Percentiles rank a stretch among this genome's conserved stretches.
phyloP scores from a whole-genome alignment of 768 basidiomycete species.

The Mycena sanguinolenta region DNA sequence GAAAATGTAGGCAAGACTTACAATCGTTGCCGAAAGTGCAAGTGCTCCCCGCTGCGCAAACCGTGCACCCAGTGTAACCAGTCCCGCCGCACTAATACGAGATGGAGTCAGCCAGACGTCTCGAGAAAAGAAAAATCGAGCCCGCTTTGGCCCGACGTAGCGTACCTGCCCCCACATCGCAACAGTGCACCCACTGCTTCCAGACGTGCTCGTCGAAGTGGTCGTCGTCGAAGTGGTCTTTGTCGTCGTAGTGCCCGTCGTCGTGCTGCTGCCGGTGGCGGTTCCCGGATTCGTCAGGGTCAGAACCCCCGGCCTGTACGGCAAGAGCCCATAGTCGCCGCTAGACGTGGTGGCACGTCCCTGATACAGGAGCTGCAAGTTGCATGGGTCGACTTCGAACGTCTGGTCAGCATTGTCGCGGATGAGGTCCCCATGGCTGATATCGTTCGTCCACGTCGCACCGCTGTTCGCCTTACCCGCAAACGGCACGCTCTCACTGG shows the following conservation, averaged over 20 bases:
- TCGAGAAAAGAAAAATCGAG: no score
- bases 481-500: constrained; percentile 29
- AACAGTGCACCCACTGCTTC: no score
- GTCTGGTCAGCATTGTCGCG: constrained; percentile 34
- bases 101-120: no score
- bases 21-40: no score
- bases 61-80: no score
- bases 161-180: no score
- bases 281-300: constrained; percentile 17
- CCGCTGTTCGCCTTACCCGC: constrained; percentile 36
- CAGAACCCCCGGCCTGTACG: constrained; percentile 32
- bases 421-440: constrained; percentile 36
- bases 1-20: no score
- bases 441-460: constrained; percentile 36
- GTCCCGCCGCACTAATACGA: no score
- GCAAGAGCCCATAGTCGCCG: constrained; percentile 30
- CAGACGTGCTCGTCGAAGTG: no score
- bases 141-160: no score
- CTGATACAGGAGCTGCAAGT: constrained; percentile 36
- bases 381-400: constrained; percentile 31
- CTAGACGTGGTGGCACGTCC: constrained; percentile 22
- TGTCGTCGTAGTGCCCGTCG: background rate
- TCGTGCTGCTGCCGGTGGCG: background rate
- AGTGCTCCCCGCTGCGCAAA: no score
- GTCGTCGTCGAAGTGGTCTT: no score